A percentile compares a stretch with the other conserved stretches of the same genome.
These are phyloP conservation scores for Fraxinus quadrangulata DNA, from an alignment of 257 asterid genomes.

Conservation along the genomic window DNA sequence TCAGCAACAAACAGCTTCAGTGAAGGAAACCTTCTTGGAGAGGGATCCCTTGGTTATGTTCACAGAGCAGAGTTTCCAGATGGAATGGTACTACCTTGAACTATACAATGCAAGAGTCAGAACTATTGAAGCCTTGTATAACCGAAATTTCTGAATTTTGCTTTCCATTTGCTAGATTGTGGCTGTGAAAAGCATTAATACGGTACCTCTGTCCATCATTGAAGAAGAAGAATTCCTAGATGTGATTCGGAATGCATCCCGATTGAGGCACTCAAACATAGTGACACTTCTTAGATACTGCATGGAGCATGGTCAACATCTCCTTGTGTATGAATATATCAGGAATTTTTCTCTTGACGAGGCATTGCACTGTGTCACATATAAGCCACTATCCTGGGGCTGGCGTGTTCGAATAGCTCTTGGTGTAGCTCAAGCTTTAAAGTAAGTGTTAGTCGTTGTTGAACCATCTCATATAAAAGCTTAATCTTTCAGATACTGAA, in stretches of 20 bases:
- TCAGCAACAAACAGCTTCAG: constrained; percentile 76
- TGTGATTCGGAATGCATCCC: constrained; percentile 64
- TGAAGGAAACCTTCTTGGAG: constrained; percentile 66
- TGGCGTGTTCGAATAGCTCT: constrained; percentile 71
- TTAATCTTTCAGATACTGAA: no score
- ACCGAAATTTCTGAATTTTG: constrained; percentile 1
- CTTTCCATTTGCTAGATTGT: constrained; percentile 44
- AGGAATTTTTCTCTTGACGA: constrained; percentile 64
- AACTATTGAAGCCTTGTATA: neutral
- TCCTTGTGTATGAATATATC: constrained; percentile 69
- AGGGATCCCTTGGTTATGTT: constrained; percentile 89
- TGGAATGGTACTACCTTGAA: constrained; percentile 55
- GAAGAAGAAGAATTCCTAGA: constrained; percentile 82
- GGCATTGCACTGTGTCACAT: constrained; percentile 57
- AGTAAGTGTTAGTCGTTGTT: constrained; percentile 49
- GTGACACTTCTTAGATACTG: constrained; percentile 80
- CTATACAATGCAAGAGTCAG: neutral
- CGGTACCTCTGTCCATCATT: constrained; percentile 60
- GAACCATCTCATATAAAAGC: neutral
- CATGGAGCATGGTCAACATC: constrained; percentile 71
- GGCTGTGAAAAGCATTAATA: constrained; percentile 78
- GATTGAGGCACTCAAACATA: constrained; percentile 81
- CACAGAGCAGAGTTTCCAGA: constrained; percentile 83
- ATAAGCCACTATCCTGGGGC: constrained; percentile 65
- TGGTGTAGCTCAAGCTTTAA: constrained; percentile 72